phyloP scores from a whole-genome alignment of 2,329 filamentous ascomycete species.

The Microsporum audouinii region DNA sequence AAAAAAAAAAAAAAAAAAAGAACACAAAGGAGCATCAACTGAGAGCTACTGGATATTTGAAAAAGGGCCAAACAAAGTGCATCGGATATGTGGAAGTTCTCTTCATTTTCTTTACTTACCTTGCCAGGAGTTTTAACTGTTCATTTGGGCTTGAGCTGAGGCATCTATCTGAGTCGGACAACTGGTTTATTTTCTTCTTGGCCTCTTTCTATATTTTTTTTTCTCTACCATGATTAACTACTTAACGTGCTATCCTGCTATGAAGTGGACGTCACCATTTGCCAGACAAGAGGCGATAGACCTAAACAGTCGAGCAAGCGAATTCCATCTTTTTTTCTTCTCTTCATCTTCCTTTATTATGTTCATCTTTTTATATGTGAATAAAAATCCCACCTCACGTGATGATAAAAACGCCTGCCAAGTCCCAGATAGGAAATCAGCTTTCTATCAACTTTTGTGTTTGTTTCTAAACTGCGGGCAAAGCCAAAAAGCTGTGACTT shows the following conservation, averaged over 20 bases:
- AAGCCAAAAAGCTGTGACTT: not conserved
- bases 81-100: not conserved
- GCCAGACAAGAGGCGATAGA: not conserved
- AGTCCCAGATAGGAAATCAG: not conserved
- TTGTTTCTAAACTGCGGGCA: not conserved
- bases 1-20: not conserved
- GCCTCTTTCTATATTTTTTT: not conserved
- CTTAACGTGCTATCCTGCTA: not conserved
- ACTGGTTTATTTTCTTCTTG: not conserved
- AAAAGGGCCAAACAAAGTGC: not conserved
- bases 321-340: not conserved
- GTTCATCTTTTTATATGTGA: not conserved
- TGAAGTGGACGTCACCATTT: not conserved
- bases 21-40: not conserved
- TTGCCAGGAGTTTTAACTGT: not conserved
- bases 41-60: not conserved
- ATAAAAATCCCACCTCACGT: conserved; percentile 1
- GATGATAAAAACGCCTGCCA: conserved; percentile 1
- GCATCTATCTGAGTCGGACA: conserved; percentile 1
- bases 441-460: not conserved
- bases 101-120: not conserved
- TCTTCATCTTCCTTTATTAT: not conserved
- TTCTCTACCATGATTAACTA: not conserved
- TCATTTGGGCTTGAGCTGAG: not conserved
- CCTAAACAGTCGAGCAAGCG: not conserved